These are phyloP conservation scores for Ogataea nitratoaversa DNA, from an alignment of 805 yeast genomes.

Conservation along the genomic window DNA sequence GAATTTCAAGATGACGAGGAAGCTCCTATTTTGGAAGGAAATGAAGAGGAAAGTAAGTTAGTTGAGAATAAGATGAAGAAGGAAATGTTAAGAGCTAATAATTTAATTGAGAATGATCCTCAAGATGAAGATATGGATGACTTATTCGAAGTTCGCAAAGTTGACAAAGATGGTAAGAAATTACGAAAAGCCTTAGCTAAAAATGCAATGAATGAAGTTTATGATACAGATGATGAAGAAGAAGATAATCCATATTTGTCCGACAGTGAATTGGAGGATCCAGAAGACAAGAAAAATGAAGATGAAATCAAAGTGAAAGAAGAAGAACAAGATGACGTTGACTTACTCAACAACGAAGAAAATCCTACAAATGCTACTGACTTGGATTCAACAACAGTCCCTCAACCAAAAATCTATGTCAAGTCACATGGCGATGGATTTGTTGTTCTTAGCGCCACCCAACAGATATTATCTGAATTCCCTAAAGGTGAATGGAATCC, in stretches of 20 bases:
- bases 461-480: constrained; percentile 55
- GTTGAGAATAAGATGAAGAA: constrained; percentile 79
- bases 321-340: constrained; percentile 32
- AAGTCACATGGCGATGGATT: constrained; percentile 45
- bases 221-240: constrained; percentile 80
- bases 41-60: constrained; percentile 90
- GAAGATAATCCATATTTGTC: constrained; percentile 71
- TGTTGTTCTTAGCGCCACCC: constrained; percentile 62
- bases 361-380: too few relatives aligned
- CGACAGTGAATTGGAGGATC: constrained; percentile 61
- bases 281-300: constrained; percentile 39
- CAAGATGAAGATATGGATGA: constrained; percentile 68
- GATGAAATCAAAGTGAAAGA: constrained; percentile 29
- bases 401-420: constrained; percentile 35
- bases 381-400: too few relatives aligned
- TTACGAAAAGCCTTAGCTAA: constrained; percentile 78
- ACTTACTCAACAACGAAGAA: constrained; percentile 12
- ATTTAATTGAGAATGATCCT: constrained; percentile 59
- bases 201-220: constrained; percentile 82
- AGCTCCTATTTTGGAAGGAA: constrained; percentile 95
- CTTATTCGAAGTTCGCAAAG: constrained; percentile 60
- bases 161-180: constrained; percentile 87
- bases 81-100: constrained; percentile 81
- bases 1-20: constrained; percentile 99
- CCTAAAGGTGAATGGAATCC: constrained; percentile 89